Conservation (phyloP, 2,329 filamentous ascomycete species). For the Neonectria punicea region DNA sequence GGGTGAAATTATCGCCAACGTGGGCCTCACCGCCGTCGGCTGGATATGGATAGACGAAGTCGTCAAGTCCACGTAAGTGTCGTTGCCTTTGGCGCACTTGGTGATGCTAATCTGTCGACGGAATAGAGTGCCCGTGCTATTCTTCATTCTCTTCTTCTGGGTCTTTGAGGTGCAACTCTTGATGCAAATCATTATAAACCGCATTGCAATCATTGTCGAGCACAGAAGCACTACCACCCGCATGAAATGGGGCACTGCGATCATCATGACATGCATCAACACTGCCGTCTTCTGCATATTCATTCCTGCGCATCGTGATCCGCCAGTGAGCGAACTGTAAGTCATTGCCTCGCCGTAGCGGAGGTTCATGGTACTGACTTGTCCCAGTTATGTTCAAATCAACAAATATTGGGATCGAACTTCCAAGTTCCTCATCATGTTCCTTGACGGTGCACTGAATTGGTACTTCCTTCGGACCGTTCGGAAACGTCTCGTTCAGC, state of each 20-base stretch:
- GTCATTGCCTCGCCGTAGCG: slow-evolving; percentile 9
- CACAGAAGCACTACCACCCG: slow-evolving; percentile 48
- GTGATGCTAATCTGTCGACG: too few species aligned
- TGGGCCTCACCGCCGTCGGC: slow-evolving; percentile 51
- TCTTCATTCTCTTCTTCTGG: slow-evolving; percentile 54
- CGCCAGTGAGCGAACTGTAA: slow-evolving; percentile 51
- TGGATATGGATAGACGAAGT: slow-evolving; percentile 53
- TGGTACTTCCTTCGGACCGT: slow-evolving; percentile 62
- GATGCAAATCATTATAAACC: slow-evolving; percentile 66
- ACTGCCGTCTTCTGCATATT: slow-evolving; percentile 64
- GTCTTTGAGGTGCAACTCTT: slow-evolving; percentile 60
- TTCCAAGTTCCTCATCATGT: slow-evolving; percentile 62
- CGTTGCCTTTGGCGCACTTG: too few species aligned
- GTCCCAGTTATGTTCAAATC: slow-evolving; percentile 49
- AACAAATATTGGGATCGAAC: slow-evolving; percentile 64
- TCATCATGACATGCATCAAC: slow-evolving; percentile 60
- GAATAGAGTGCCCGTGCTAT: slow-evolving; percentile 41
- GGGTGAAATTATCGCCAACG: slow-evolving; percentile 54
- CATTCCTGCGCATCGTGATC: slow-evolving; percentile 57
- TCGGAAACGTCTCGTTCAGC: slow-evolving; percentile 57
- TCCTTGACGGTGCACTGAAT: slow-evolving; percentile 62
- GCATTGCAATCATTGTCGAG: slow-evolving; percentile 61
- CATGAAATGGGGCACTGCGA: slow-evolving; percentile 59
- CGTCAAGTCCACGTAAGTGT: slow-evolving; percentile 44
- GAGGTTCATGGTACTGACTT: background rate